Percentiles rank a stretch among this genome's conserved stretches.
These are phyloP conservation scores for Tricholoma bakamatsutake DNA, from an alignment of 768 basidiomycete species.

Conservation along the genomic window DNA sequence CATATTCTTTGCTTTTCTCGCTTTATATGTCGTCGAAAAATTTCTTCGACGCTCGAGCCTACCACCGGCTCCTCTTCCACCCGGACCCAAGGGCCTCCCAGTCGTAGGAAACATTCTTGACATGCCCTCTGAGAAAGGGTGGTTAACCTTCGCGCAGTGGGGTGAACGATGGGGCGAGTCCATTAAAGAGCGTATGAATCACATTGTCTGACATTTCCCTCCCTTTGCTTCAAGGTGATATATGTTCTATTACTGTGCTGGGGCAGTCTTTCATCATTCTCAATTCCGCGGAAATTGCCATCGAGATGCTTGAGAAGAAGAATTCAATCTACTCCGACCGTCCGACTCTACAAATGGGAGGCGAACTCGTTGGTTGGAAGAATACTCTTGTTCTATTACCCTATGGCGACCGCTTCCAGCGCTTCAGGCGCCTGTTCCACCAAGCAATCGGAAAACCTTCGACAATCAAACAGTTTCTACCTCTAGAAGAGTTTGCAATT, in stretches of 20 bases:
- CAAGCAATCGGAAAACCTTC: constrained; percentile 40
- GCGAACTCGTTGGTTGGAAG: constrained; percentile 54
- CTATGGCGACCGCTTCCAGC: constrained; percentile 52
- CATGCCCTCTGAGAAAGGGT: constrained; percentile 44
- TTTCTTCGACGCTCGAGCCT: constrained; percentile 18
- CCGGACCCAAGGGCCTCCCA: constrained; percentile 48
- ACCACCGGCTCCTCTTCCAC: constrained; percentile 30
- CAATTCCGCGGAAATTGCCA: constrained; percentile 43
- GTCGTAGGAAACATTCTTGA: constrained; percentile 50
- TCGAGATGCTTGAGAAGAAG: constrained; percentile 62
- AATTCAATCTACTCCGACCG: constrained; percentile 64
- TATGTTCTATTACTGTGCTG: constrained; percentile 53
- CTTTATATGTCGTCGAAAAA: constrained; percentile 29
- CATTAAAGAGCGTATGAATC: not conserved
- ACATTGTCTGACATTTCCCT: not conserved
- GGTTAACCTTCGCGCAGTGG: constrained; percentile 49
- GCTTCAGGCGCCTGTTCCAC: constrained; percentile 48
- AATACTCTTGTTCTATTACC: constrained; percentile 49
- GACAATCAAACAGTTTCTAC: constrained; percentile 36
- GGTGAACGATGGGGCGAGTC: constrained; percentile 44
- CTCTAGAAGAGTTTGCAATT: constrained; percentile 40
- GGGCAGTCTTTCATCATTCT: constrained; percentile 55
- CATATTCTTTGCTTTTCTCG: constrained; percentile 26
- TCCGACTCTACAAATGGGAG: constrained; percentile 49
- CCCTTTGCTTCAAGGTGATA: constrained; percentile 38